These are phyloP conservation scores for Helicostylum pulchrum DNA, from an alignment of 192 early-diverging fungal species.

Conservation along the genomic window DNA sequence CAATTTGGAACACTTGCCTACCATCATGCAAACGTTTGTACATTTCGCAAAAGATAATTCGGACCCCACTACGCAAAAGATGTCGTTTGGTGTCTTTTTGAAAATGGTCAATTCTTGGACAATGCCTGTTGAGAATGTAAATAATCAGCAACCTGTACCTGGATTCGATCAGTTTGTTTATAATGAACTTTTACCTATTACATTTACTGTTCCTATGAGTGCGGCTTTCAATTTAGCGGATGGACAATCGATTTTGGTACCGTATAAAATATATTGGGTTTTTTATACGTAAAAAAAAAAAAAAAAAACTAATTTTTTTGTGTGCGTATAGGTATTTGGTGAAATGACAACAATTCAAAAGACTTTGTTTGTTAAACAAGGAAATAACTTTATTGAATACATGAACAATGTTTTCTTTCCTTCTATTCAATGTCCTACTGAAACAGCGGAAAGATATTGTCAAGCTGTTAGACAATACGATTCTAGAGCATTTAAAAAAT, in stretches of 20 bases:
- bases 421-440: constrained; percentile 63
- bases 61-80: constrained; percentile 61
- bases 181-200: constrained; percentile 64
- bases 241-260: constrained; percentile 71
- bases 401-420: constrained; percentile 58
- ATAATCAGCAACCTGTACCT: background rate
- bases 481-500: constrained; percentile 67
- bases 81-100: constrained; percentile 65
- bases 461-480: constrained; percentile 70
- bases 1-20: constrained; percentile 59
- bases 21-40: constrained; percentile 65
- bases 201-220: constrained; percentile 81
- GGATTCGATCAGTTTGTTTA: constrained; percentile 73
- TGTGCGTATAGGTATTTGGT: constrained; percentile 39
- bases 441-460: constrained; percentile 66
- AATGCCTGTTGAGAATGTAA: background rate
- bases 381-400: constrained; percentile 57
- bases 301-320: background rate
- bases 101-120: constrained; percentile 70
- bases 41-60: constrained; percentile 59
- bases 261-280: background rate
- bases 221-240: constrained; percentile 68
- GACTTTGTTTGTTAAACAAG: constrained; percentile 53
- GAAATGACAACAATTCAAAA: constrained; percentile 58
- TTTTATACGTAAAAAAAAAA: background rate